Percentiles rank a stretch among this genome's conserved stretches.
Conservation (phyloP, 306 rosid genomes). For the Cicer cuneatum region DNA sequence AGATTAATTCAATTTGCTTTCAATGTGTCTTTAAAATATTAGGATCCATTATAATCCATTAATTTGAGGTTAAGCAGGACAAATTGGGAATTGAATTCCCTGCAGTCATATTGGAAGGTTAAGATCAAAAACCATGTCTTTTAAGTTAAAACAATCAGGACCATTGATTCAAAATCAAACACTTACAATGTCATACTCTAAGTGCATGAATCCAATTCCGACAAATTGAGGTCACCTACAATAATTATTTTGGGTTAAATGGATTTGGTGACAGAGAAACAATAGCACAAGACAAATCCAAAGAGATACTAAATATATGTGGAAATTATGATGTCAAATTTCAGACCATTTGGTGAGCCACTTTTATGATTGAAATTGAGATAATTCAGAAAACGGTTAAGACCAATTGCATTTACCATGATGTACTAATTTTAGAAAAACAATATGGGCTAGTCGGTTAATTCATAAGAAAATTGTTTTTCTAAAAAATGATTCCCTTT, state of each 20-base stretch:
- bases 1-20: neutral
- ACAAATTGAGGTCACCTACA: neutral
- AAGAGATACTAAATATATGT: too few species aligned
- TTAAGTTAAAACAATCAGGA: too few species aligned
- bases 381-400: constrained; percentile 28
- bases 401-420: constrained; percentile 26
- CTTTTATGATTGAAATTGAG: constrained; percentile 15
- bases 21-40: too few species aligned
- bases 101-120: too few species aligned
- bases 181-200: too few species aligned
- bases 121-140: too few species aligned
- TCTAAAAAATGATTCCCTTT: too few species aligned
- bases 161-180: too few species aligned
- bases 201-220: too few species aligned
- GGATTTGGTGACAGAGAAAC: neutral
- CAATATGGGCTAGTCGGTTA: constrained; percentile 1
- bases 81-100: neutral
- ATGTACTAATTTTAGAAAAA: constrained; percentile 18
- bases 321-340: constrained; percentile 27
- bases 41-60: too few species aligned
- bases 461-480: constrained; percentile 16
- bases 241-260: neutral
- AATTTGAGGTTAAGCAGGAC: neutral
- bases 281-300: neutral
- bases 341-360: constrained; percentile 37